Evolutionary conservation across 2,329 filamentous ascomycete species (phyloP).

Genomic region (Anthostomella pinea): DNA sequence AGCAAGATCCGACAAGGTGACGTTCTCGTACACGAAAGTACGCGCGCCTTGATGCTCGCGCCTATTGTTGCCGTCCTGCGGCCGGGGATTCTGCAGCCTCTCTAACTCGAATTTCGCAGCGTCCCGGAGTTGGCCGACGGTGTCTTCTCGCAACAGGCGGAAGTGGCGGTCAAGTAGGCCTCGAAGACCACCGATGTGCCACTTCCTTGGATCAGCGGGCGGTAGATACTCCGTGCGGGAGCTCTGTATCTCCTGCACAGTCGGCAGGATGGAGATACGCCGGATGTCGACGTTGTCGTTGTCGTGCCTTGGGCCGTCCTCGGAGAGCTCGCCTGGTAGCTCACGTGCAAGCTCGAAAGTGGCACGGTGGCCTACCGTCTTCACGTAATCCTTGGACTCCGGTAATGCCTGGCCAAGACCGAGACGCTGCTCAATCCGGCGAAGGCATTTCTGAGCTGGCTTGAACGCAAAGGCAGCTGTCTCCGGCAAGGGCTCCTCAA

Average conservation of each 20-base stretch:
- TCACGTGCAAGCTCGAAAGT: no score
- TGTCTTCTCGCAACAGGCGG: constrained; percentile 54
- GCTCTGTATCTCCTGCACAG: constrained; percentile 44
- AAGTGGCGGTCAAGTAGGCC: constrained; percentile 55
- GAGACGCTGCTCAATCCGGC: no score
- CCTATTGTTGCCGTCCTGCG: constrained; percentile 12
- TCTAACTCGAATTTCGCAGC: constrained; percentile 41
- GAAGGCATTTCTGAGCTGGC: no score
- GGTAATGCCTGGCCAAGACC: no score
- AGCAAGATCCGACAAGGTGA: constrained; percentile 28
- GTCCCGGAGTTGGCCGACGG: constrained; percentile 51
- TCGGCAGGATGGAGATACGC: constrained; percentile 49
- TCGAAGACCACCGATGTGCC: constrained; percentile 40
- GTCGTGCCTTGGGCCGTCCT: constrained; percentile 40
- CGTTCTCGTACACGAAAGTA: constrained; percentile 37
- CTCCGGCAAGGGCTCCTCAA: no score
- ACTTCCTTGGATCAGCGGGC: constrained; percentile 35
- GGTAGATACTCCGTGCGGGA: constrained; percentile 43
- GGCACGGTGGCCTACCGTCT: no score
- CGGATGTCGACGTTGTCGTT: constrained; percentile 47
- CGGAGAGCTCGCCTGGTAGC: constrained; percentile 34
- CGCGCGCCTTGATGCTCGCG: constrained; percentile 32
- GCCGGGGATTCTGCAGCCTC: constrained; percentile 23
- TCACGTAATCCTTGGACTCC: no score
- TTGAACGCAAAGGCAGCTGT: no score